phyloP scores from a whole-genome alignment of 176 grass and related monocot species.

The Rhynchospora breviuscula region DNA sequence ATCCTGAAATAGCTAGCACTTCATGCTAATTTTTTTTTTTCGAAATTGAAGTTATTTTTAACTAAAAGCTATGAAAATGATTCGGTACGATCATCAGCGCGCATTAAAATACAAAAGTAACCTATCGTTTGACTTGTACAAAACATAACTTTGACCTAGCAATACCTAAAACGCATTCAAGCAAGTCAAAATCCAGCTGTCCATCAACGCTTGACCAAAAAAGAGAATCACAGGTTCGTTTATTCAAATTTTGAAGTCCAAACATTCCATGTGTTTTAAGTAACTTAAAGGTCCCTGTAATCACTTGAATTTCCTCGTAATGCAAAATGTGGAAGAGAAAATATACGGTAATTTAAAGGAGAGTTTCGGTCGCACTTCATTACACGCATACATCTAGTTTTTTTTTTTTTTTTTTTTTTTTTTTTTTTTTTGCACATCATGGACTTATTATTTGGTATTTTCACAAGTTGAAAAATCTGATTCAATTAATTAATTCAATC shows the following conservation, averaged over 20 bases:
- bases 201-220: neutral
- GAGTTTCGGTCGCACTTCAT: too few species aligned
- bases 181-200: conserved; percentile 7
- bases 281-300: neutral
- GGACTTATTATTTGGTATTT: too few species aligned
- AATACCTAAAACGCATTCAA: neutral
- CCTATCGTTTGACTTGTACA: neutral
- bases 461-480: too few species aligned
- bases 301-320: neutral
- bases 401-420: too few species aligned
- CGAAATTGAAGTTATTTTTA: too few species aligned
- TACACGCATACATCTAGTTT: too few species aligned
- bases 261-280: neutral
- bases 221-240: neutral
- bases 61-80: too few species aligned
- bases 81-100: too few species aligned
- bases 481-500: too few species aligned
- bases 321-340: neutral
- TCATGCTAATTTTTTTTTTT: too few species aligned
- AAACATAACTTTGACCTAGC: conserved; percentile 4
- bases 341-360: neutral
- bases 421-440: too few species aligned
- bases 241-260: neutral
- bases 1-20: too few species aligned
- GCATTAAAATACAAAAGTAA: neutral